Conservation (phyloP, 2,329 filamentous ascomycete genomes). For the Decorospora gaudefroyi region DNA sequence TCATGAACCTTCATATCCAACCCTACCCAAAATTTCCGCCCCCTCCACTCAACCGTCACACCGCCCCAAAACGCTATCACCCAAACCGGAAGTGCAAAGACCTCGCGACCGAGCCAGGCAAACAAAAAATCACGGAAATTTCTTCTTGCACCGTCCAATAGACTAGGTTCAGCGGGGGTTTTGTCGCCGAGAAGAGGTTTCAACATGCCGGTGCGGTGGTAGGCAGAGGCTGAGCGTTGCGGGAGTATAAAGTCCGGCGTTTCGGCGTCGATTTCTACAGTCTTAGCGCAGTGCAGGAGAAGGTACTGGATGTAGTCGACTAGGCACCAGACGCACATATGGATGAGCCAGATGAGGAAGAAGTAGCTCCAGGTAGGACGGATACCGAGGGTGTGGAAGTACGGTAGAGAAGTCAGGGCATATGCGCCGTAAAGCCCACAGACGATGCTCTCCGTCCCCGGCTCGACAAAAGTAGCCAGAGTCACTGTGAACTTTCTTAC, state of each 20-base stretch:
- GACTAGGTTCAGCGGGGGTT: conserved; percentile 9
- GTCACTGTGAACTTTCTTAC: conserved; percentile 94
- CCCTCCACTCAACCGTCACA: conserved; percentile 84
- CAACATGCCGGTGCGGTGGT: conserved; percentile 26
- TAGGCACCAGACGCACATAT: conserved; percentile 71
- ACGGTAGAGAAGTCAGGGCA: conserved; percentile 73
- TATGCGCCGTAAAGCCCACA: conserved; percentile 82
- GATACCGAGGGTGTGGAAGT: conserved; percentile 61
- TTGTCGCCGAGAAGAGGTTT: conserved; percentile 31
- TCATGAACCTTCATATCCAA: conserved; percentile 81
- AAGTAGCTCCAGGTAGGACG: conserved; percentile 71
- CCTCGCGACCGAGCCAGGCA: conserved; percentile 84
- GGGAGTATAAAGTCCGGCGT: conserved; percentile 73
- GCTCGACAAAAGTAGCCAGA: conserved; percentile 86
- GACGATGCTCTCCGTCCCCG: conserved; percentile 84
- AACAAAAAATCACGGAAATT: conserved; percentile 71
- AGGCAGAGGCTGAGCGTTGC: conserved; percentile 45
- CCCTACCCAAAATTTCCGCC: conserved; percentile 77
- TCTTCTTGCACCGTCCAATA: conserved; percentile 53
- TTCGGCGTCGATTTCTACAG: conserved; percentile 70
- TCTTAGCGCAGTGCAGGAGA: conserved; percentile 72
- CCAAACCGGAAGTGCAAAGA: conserved; percentile 87
- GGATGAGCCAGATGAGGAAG: conserved; percentile 65
- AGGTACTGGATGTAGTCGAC: conserved; percentile 75
- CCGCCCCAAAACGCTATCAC: conserved; percentile 87